Conservation (phyloP, 192 early-diverging fungal genomes). For the Backusella liffmaniae region DNA sequence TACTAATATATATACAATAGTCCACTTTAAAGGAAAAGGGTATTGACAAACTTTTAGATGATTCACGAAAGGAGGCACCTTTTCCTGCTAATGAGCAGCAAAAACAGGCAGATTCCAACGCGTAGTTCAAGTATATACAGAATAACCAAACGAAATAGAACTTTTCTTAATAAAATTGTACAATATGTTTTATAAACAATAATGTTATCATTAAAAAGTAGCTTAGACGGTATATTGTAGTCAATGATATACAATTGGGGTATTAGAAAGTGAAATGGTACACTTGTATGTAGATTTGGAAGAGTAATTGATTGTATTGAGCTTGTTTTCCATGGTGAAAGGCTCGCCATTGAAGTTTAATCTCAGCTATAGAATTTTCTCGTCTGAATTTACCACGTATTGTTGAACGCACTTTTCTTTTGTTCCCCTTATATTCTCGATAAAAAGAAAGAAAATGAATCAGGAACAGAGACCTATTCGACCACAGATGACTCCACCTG, state of each 20-base stretch:
- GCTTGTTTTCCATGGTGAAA: too few species aligned
- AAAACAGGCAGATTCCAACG: neutral
- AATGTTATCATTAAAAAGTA: too few species aligned
- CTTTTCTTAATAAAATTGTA: neutral
- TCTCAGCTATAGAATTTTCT: neutral
- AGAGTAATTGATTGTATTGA: too few species aligned
- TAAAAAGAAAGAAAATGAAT: neutral
- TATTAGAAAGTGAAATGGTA: too few species aligned
- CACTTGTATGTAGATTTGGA: too few species aligned
- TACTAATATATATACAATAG: slow-evolving; percentile 29
- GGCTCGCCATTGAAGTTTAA: neutral
- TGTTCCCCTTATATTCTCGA: neutral
- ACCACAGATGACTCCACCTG: neutral
- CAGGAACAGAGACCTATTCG: neutral
- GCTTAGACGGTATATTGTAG: too few species aligned
- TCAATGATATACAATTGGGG: too few species aligned
- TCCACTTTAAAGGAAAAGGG: slow-evolving; percentile 79
- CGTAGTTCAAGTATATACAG: neutral
- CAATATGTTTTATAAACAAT: neutral
- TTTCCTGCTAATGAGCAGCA: slow-evolving; percentile 37
- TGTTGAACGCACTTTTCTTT: neutral
- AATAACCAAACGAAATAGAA: neutral
- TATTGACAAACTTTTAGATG: slow-evolving; percentile 78
- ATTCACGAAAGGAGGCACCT: slow-evolving; percentile 79
- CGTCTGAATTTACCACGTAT: neutral